Percentiles rank a stretch among this genome's conserved stretches.
These are phyloP conservation scores for Monilinia laxa DNA, from an alignment of 2,329 filamentous ascomycete genomes.

Conservation along the genomic window DNA sequence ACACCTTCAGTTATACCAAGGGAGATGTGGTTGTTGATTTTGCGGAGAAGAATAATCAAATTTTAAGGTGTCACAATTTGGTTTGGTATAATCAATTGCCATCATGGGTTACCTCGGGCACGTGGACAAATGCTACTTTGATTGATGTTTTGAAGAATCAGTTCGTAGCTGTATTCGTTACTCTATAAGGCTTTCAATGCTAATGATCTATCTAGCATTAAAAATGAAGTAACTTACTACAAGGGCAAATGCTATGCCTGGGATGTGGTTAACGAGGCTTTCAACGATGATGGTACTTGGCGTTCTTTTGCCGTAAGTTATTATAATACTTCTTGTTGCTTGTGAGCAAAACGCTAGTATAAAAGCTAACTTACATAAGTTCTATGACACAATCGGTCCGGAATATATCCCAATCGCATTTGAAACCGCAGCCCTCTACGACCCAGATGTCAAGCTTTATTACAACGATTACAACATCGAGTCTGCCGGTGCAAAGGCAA, in stretches of 20 bases:
- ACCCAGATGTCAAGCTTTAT: slow-evolving; percentile 37
- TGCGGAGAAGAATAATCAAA: slow-evolving; percentile 50
- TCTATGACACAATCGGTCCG: slow-evolving; percentile 47
- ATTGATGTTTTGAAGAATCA: slow-evolving; percentile 57
- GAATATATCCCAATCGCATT: slow-evolving; percentile 46
- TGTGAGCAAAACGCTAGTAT: not conserved
- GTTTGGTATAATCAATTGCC: slow-evolving; percentile 54
- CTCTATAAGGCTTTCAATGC: not conserved
- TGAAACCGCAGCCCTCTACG: slow-evolving; percentile 33
- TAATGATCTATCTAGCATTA: slow-evolving; percentile 44
- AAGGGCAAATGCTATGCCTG: slow-evolving; percentile 61
- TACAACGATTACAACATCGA: slow-evolving; percentile 65
- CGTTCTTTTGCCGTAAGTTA: slow-evolving; percentile 50
- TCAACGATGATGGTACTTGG: slow-evolving; percentile 57
- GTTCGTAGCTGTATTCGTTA: not conserved
- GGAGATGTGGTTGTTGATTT: slow-evolving; percentile 56
- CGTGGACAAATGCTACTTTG: slow-evolving; percentile 60
- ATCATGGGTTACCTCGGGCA: slow-evolving; percentile 49
- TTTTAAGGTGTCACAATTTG: slow-evolving; percentile 62
- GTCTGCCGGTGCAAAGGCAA: slow-evolving; percentile 49
- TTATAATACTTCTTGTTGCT: slow-evolving; percentile 45
- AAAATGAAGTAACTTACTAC: slow-evolving; percentile 57
- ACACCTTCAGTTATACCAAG: slow-evolving; percentile 56
- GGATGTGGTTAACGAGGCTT: slow-evolving; percentile 67
- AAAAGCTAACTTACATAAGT: slow-evolving; percentile 3